Percentiles rank a stretch among this genome's conserved stretches.
Evolutionary conservation across 2,329 filamentous ascomycete genomes (phyloP).

Genomic region (Venturia nashicola): DNA sequence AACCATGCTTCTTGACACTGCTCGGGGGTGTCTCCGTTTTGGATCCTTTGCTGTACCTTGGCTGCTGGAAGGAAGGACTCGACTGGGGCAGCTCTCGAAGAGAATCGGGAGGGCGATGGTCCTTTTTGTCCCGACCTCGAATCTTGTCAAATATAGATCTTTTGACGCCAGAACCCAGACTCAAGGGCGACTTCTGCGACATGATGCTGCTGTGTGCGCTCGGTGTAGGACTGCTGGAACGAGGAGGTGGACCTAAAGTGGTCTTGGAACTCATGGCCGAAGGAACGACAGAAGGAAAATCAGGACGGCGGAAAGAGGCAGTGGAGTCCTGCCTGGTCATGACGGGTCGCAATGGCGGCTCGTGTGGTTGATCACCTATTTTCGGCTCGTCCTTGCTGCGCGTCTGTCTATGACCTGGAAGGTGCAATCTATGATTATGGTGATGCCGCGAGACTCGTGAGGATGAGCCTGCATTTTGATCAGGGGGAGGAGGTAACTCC

Average conservation of each 20-base stretch:
- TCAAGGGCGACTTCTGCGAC: conserved; percentile 27
- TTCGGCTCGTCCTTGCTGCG: conserved; percentile 47
- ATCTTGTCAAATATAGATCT: conserved; percentile 43
- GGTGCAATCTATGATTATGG: conserved; percentile 44
- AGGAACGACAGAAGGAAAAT: conserved; percentile 35
- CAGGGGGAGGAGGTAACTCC: conserved; percentile 7
- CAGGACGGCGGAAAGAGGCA: conserved; percentile 40
- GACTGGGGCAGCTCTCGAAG: conserved; percentile 29
- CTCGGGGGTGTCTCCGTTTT: conserved; percentile 19
- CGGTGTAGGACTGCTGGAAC: conserved; percentile 72
- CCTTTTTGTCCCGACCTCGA: conserved; percentile 35
- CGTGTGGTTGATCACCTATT: conserved; percentile 20
- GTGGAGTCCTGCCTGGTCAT: conserved; percentile 64
- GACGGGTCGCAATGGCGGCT: conserved; percentile 54
- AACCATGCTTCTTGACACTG: conserved; percentile 17
- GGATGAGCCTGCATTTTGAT: conserved; percentile 1
- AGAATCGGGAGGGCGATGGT: conserved; percentile 20
- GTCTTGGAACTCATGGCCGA: conserved; percentile 39
- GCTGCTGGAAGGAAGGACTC: conserved; percentile 26
- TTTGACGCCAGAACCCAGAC: conserved; percentile 20
- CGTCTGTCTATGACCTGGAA: conserved; percentile 58
- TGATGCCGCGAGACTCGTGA: conserved; percentile 25
- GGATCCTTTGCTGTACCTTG: conserved; percentile 17
- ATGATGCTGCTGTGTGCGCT: conserved; percentile 49
- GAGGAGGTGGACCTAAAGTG: conserved; percentile 33